These are phyloP conservation scores for Verticillium nubilum DNA, from an alignment of 2,329 filamentous ascomycete species.

Conservation along the genomic window DNA sequence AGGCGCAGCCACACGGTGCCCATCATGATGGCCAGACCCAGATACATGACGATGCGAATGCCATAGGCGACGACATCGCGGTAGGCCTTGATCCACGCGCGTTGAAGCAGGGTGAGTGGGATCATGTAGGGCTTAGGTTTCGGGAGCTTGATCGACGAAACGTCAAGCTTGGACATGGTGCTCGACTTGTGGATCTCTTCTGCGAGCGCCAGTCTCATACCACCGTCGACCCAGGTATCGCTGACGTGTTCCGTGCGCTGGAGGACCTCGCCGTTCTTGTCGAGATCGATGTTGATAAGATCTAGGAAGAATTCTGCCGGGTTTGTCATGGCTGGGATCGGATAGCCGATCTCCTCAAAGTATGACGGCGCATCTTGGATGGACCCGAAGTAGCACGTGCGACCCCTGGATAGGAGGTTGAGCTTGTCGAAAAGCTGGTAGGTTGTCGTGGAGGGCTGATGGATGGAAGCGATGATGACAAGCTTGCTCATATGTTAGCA, in stretches of 20 bases:
- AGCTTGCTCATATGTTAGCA: constrained; percentile 39
- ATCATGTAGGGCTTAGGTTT: constrained; percentile 43
- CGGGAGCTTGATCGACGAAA: constrained; percentile 15
- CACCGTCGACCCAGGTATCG: constrained; percentile 17
- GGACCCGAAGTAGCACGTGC: constrained; percentile 67
- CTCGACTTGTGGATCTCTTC: not conserved
- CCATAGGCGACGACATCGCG: constrained; percentile 81
- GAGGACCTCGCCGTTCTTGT: constrained; percentile 33
- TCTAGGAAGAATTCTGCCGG: constrained; percentile 78
- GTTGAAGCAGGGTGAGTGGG: constrained; percentile 63
- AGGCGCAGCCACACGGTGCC: constrained; percentile 82
- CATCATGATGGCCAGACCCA: constrained; percentile 74
- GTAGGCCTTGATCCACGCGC: constrained; percentile 77
- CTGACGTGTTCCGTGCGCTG: constrained; percentile 17
- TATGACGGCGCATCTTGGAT: constrained; percentile 53
- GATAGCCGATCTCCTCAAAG: constrained; percentile 54
- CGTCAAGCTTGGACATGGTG: constrained; percentile 1
- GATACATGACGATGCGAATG: constrained; percentile 77
- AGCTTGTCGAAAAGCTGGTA: constrained; percentile 79
- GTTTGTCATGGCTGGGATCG: constrained; percentile 66
- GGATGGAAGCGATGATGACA: constrained; percentile 76
- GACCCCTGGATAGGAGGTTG: constrained; percentile 65
- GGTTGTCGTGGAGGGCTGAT: constrained; percentile 76
- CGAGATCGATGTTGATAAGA: constrained; percentile 73
- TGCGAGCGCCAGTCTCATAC: constrained; percentile 6